Conservation (phyloP, 179 eudicot genomes). For the Silene noctiflora region DNA sequence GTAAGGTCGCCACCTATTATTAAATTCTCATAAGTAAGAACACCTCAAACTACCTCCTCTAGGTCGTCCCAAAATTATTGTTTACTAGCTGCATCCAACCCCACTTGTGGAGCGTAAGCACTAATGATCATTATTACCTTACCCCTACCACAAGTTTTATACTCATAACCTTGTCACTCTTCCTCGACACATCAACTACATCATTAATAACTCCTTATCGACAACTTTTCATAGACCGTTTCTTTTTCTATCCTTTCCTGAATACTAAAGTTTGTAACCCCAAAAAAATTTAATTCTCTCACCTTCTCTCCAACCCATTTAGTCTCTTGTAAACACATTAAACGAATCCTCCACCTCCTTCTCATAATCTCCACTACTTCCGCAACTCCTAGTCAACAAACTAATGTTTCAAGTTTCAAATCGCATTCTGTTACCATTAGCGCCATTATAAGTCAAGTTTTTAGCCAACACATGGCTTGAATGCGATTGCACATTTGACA, state of each 20-base stretch:
- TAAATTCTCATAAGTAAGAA: background rate
- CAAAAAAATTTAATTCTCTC: background rate
- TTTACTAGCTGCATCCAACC: background rate
- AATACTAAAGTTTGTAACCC: background rate
- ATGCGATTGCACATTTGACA: too few species aligned
- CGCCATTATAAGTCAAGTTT: background rate
- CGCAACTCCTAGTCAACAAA: background rate
- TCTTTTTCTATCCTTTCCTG: background rate
- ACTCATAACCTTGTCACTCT: background rate
- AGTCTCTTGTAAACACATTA: background rate
- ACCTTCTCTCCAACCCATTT: background rate
- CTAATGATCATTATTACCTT: background rate
- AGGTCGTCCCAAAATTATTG: background rate
- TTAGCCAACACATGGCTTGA: too few species aligned
- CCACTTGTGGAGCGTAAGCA: background rate
- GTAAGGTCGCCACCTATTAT: background rate
- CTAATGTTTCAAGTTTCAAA: background rate
- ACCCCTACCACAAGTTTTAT: background rate
- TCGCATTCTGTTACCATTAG: background rate
- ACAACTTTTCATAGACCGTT: background rate
- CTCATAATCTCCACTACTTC: conserved; percentile 5
- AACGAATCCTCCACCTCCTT: background rate
- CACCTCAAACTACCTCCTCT: background rate
- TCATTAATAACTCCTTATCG: background rate
- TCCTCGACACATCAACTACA: background rate